Base-by-base conservation (phyloP, 805 yeast genomes). In the Monosporozyma siamensis region DNA sequence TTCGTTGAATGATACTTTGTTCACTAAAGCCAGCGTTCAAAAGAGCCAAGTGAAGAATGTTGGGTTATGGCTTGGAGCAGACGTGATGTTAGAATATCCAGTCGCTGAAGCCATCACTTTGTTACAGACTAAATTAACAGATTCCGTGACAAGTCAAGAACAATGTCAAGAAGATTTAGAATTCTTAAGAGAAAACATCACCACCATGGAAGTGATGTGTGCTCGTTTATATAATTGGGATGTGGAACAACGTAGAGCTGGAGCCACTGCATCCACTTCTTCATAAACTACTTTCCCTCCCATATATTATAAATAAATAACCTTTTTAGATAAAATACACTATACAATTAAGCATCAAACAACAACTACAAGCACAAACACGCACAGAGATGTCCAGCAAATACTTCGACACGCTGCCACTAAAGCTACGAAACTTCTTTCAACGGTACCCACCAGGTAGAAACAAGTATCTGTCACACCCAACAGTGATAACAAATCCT, bases 191-290 rank as follows among this genome's bases (percentile, higher is more conserved):
- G 95, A 89, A 50, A 88, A 88, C 57, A 89, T 90, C 48, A 92
- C 98, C 12, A 90, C 97, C 3, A 86, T 92, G 89, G 97, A 92
- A 63, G 98, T 92, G 40, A 92, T 92, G 59, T 87, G 95, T 14
- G 97, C 98, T 1, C 74, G 98, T 50, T 71, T 84, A 58, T 85
- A 84, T 59, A 85, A 85, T 55, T 84, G 90, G 89, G 94, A 83
- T 58, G 90, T 85, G 8, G 84, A 81, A 56, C 73, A 85, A 64
- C 75, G 89, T 61, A 29, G 67, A 67, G 56, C 65, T 39, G 69
- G 71, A 48, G 64, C 63, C n/a, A n/a, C n/a, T n/a, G n/a, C n/a
- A n/a, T n/a, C n/a, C n/a, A n/a, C n/a, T n/a, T n/a, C n/a, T n/a
- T n/a, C n/a, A n/a, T n/a, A n/a, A n/a, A n/a, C n/a, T n/a, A n/a